These are phyloP conservation scores for Zygotorulaspora florentina DNA, from an alignment of 805 yeast genomes.

Conservation along the genomic window DNA sequence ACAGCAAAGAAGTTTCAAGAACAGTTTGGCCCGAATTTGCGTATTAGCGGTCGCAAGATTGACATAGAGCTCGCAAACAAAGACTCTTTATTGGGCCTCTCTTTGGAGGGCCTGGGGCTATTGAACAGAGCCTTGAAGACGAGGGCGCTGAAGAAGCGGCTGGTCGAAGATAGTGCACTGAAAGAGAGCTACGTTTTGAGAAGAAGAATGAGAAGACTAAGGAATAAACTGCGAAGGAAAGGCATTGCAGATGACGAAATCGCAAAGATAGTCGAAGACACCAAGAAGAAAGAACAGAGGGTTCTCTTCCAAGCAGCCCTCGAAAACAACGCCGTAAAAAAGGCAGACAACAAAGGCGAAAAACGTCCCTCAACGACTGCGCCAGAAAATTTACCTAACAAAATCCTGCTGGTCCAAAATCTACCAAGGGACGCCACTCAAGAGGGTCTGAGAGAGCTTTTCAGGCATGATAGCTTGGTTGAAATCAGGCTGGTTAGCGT, in stretches of 20 bases:
- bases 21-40: constrained; percentile 10
- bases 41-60: constrained; percentile 20
- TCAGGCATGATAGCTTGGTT: constrained; percentile 55
- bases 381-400: constrained; percentile 58
- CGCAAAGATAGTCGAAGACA: constrained; percentile 5
- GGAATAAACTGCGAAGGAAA: constrained; percentile 21
- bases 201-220: constrained; percentile 26
- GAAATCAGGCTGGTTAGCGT: constrained; percentile 64
- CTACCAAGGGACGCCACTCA: constrained; percentile 45
- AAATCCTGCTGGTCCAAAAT: constrained; percentile 60
- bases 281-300: background rate
- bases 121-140: constrained; percentile 13
- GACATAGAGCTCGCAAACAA: constrained; percentile 21
- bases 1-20: constrained; percentile 17
- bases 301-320: no score
- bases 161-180: constrained; percentile 4
- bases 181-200: constrained; percentile 8
- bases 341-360: constrained; percentile 4
- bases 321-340: constrained; percentile 3
- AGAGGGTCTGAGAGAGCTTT: constrained; percentile 42
- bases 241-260: constrained; percentile 18
- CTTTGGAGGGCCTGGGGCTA: constrained; percentile 5
- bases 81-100: constrained; percentile 23
- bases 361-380: constrained; percentile 14
- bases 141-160: constrained; percentile 3